A percentile compares a stretch with the other conserved stretches of the same genome.
Evolutionary conservation across 2,329 filamentous ascomycete genomes (phyloP).

Genomic region (Emmonsiellopsis sp.): DNA sequence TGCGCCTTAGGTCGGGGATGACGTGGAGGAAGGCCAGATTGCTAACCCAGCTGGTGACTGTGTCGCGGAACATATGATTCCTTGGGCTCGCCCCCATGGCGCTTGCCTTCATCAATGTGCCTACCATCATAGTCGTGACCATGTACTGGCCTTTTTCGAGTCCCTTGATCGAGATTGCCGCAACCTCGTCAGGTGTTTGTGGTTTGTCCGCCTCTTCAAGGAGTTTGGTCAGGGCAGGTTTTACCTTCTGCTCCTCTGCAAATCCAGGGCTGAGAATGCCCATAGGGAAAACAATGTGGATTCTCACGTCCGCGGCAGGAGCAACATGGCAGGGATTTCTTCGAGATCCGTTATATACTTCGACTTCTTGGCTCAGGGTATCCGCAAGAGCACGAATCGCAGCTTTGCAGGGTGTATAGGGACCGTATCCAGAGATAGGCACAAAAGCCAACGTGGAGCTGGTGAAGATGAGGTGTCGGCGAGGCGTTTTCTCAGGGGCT

Average conservation of each 20-base stretch:
- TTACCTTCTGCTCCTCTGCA: constrained; percentile 65
- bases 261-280: constrained; percentile 71
- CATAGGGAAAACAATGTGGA: constrained; percentile 77
- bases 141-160: constrained; percentile 74
- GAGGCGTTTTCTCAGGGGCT: constrained; percentile 23
- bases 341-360: constrained; percentile 67
- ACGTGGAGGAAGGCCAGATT: constrained; percentile 49
- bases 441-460: constrained; percentile 67
- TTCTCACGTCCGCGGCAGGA: constrained; percentile 58
- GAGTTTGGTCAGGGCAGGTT: constrained; percentile 69
- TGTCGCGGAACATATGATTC: constrained; percentile 46
- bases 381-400: constrained; percentile 79
- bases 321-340: constrained; percentile 30
- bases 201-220: constrained; percentile 76
- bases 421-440: constrained; percentile 69
- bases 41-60: constrained; percentile 45
- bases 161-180: constrained; percentile 57
- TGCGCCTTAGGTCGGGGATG: constrained; percentile 48
- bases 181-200: constrained; percentile 71
- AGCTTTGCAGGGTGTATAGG: constrained; percentile 77
- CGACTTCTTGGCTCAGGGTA: constrained; percentile 70
- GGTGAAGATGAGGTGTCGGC: constrained; percentile 79
- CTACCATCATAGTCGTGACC: constrained; percentile 66
- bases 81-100: constrained; percentile 44
- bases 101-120: constrained; percentile 59